These are phyloP conservation scores for Zancudomyces culisetae DNA, from an alignment of 371 early-diverging fungal genomes.

Conservation along the genomic window DNA sequence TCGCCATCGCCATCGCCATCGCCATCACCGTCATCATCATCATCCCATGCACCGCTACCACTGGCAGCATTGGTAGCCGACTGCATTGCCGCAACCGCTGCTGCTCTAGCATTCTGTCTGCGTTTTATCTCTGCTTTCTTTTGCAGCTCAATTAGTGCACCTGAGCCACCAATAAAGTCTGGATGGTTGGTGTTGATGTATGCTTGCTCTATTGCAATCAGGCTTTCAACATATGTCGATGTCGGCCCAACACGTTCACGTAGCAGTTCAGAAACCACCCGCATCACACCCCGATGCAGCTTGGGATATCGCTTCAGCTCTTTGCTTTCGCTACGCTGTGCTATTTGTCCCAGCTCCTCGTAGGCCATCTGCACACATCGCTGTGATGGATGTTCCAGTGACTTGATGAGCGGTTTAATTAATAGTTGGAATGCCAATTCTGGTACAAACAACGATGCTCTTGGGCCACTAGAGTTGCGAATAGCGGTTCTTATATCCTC, in stretches of 20 bases:
- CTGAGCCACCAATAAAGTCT: constrained; percentile 65
- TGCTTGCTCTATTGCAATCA: constrained; percentile 67
- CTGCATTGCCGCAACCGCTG: background rate
- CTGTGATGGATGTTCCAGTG: constrained; percentile 61
- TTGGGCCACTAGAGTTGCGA: constrained; percentile 74
- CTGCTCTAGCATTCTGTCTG: constrained; percentile 10
- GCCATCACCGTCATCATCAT: background rate
- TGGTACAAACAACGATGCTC: constrained; percentile 72
- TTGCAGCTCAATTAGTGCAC: constrained; percentile 34
- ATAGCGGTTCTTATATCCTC: constrained; percentile 75
- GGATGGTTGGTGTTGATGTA: constrained; percentile 89
- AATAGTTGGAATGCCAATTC: constrained; percentile 77
- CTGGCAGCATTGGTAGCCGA: background rate
- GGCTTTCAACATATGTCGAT: constrained; percentile 46
- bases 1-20: background rate
- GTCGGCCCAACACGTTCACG: constrained; percentile 58
- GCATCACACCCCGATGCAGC: constrained; percentile 51
- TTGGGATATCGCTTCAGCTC: constrained; percentile 61
- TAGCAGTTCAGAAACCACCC: constrained; percentile 56
- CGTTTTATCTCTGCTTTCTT: constrained; percentile 20
- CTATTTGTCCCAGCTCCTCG: constrained; percentile 73
- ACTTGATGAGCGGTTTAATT: constrained; percentile 61
- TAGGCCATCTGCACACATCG: constrained; percentile 72
- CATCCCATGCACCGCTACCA: background rate
- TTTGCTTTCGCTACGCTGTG: constrained; percentile 62